Evolutionary conservation across 2,329 filamentous ascomycete species (phyloP).

Genomic region (Stemphylium vesicarium): DNA sequence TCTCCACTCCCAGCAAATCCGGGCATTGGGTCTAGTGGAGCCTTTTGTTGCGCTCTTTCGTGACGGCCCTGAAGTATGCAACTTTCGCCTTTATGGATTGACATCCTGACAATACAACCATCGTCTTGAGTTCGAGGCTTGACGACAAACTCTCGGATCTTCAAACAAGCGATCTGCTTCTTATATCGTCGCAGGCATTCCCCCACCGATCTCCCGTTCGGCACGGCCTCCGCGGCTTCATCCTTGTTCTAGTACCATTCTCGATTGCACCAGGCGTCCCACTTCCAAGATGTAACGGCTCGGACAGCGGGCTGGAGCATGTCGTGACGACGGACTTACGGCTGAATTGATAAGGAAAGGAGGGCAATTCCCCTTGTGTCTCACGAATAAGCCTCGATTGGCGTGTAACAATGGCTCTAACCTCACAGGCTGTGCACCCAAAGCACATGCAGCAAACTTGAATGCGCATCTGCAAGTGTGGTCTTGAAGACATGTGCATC

Average conservation of each 20-base stretch:
- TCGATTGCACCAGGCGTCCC: slow-evolving; percentile 9
- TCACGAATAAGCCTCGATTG: neutral
- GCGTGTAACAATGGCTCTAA: neutral
- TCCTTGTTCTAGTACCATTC: slow-evolving; percentile 11
- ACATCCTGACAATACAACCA: neutral
- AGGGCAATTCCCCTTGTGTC: neutral
- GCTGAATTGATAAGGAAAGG: neutral
- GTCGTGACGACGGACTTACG: neutral
- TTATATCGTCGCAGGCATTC: neutral
- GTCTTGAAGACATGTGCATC: slow-evolving; percentile 12
- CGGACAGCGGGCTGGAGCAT: neutral
- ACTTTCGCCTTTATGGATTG: neutral
- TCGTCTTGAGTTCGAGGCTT: neutral
- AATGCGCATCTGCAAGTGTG: too few species aligned
- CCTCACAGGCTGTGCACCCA: neutral
- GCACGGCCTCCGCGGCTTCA: slow-evolving; percentile 17
- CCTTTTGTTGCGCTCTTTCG: neutral
- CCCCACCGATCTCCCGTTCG: slow-evolving; percentile 21
- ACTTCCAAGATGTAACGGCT: slow-evolving; percentile 4
- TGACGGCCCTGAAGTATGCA: neutral
- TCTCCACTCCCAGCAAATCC: neutral
- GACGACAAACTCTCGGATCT: neutral
- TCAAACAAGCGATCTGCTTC: neutral
- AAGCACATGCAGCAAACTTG: neutral
- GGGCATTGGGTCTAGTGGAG: neutral